phyloP scores from a whole-genome alignment of 495 filamentous ascomycete genomes.

The Acidiella bohemica region DNA sequence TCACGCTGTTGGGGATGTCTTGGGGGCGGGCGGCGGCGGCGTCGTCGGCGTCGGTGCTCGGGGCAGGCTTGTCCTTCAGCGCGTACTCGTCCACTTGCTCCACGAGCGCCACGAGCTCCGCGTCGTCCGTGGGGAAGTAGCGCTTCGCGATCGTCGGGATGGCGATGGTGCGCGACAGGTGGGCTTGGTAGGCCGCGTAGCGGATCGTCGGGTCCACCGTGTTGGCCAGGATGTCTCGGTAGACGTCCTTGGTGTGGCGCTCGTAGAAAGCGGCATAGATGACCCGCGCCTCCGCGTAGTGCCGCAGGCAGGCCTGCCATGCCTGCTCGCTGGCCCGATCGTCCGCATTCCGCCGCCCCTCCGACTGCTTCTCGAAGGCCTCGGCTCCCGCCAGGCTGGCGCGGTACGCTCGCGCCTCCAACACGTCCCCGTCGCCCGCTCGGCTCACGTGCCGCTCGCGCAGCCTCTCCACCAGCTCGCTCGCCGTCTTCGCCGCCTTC shows the following conservation, averaged over 20 bases:
- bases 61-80: slow-evolving; percentile 47
- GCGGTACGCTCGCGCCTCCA: slow-evolving; percentile 80
- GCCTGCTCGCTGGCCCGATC: slow-evolving; percentile 25
- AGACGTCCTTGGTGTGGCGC: slow-evolving; percentile 53
- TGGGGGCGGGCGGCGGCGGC: slow-evolving; percentile 41
- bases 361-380: slow-evolving; percentile 62
- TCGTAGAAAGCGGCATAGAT: slow-evolving; percentile 69
- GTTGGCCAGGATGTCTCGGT: slow-evolving; percentile 68
- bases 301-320: slow-evolving; percentile 66
- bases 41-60: slow-evolving; percentile 34
- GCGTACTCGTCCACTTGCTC: slow-evolving; percentile 59
- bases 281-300: slow-evolving; percentile 62
- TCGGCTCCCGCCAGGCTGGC: slow-evolving; percentile 59
- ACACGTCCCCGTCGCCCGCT: slow-evolving; percentile 54
- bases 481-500: slow-evolving; percentile 61
- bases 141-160: slow-evolving; percentile 63
- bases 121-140: slow-evolving; percentile 52
- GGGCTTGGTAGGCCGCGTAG: slow-evolving; percentile 84
- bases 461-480: slow-evolving; percentile 53
- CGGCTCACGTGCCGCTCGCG: slow-evolving; percentile 42
- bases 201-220: slow-evolving; percentile 88
- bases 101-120: slow-evolving; percentile 48
- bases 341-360: slow-evolving; percentile 20
- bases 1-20: slow-evolving; percentile 58
- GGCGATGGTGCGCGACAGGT: slow-evolving; percentile 68